Conservation (phyloP, 768 basidiomycete genomes). For the Mycena venus region DNA sequence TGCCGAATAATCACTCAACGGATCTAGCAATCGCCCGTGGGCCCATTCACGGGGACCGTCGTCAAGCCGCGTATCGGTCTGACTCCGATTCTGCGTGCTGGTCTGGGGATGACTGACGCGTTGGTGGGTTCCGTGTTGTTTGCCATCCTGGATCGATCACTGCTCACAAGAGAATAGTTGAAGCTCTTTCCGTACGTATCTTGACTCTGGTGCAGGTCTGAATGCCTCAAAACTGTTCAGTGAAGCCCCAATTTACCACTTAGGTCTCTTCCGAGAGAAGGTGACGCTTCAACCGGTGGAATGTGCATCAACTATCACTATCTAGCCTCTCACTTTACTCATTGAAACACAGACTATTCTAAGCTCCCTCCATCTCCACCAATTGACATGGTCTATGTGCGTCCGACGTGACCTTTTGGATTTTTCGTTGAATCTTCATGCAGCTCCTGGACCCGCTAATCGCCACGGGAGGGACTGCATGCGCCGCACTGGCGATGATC, state of each 20-base stretch:
- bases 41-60: slow-evolving; percentile 79
- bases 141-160: background rate
- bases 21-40: slow-evolving; percentile 81
- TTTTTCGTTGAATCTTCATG: background rate
- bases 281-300: slow-evolving; percentile 91
- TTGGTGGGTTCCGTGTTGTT: slow-evolving; percentile 54
- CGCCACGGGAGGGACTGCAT: slow-evolving; percentile 94
- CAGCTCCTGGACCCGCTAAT: slow-evolving; percentile 89
- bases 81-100: slow-evolving; percentile 93
- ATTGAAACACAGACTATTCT: slow-evolving; percentile 77
- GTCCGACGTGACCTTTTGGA: background rate
- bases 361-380: slow-evolving; percentile 84
- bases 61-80: slow-evolving; percentile 87
- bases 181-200: slow-evolving; percentile 84
- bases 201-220: background rate
- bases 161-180: slow-evolving; percentile 51
- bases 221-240: slow-evolving; percentile 49
- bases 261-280: slow-evolving; percentile 92
- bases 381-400: slow-evolving; percentile 80
- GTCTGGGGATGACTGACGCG: slow-evolving; percentile 93
- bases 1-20: slow-evolving; percentile 7
- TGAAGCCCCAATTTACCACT: slow-evolving; percentile 88
- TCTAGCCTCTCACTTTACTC: background rate
- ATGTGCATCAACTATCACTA: slow-evolving; percentile 61
- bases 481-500: slow-evolving; percentile 90